Evolutionary conservation across 768 basidiomycete species (phyloP).

Genomic region (Hygrophoropsis aurantiaca): DNA sequence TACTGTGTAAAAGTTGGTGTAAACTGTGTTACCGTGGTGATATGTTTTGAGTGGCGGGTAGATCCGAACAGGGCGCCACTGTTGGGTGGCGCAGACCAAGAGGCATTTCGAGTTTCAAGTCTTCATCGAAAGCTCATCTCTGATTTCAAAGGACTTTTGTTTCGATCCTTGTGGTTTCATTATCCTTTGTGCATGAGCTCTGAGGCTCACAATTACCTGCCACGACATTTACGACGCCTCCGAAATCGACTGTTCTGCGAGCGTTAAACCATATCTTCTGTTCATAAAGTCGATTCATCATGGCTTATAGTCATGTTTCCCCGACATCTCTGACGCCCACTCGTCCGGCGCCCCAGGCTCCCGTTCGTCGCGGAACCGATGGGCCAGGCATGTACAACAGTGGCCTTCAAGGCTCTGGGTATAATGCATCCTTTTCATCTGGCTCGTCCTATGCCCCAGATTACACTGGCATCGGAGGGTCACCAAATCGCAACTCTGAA

Average conservation of each 20-base stretch:
- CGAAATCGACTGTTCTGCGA: neutral
- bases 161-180: neutral
- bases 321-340: conserved; percentile 70
- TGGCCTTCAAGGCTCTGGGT: conserved; percentile 53
- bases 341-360: conserved; percentile 75
- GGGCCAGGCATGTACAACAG: conserved; percentile 34
- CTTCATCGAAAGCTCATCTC: neutral
- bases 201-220: too few species aligned
- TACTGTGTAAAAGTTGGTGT: too few species aligned
- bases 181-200: too few species aligned
- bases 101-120: neutral
- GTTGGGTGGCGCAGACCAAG: neutral
- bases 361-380: conserved; percentile 48
- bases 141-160: neutral
- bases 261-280: neutral
- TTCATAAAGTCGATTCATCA: conserved; percentile 18
- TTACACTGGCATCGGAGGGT: conserved; percentile 83
- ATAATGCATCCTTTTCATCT: conserved; percentile 57
- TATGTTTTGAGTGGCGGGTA: conserved; percentile 24
- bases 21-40: conserved; percentile 28
- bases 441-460: conserved; percentile 60
- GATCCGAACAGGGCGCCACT: conserved; percentile 23
- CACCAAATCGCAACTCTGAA: conserved; percentile 57
- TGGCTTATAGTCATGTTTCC: conserved; percentile 51
- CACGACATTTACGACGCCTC: conserved; percentile 1